Conservation (phyloP, 2,329 filamentous ascomycete species). For the Hymenoscyphus infarciens region DNA sequence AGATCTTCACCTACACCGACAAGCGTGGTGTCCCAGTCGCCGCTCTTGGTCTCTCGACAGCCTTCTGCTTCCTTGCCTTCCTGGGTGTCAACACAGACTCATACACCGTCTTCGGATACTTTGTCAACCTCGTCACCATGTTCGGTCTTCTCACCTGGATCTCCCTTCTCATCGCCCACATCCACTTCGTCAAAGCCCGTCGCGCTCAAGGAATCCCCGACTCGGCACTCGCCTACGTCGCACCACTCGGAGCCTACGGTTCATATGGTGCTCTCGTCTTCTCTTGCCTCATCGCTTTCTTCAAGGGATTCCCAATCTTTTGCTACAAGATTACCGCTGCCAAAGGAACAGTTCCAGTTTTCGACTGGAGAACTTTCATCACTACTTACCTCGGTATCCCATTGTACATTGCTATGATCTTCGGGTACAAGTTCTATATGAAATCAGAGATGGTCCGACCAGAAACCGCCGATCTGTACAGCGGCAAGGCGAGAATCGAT, state of each 20-base stretch:
- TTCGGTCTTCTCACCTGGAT: constrained; percentile 35
- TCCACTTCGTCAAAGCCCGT: constrained; percentile 62
- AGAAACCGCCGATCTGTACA: constrained; percentile 50
- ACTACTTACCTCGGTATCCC: constrained; percentile 62
- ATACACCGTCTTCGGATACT: constrained; percentile 65
- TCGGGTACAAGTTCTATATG: constrained; percentile 49
- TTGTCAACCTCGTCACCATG: constrained; percentile 58
- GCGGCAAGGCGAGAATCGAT: constrained; percentile 57
- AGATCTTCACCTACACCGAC: constrained; percentile 52
- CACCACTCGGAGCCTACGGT: constrained; percentile 68
- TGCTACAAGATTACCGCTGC: constrained; percentile 56
- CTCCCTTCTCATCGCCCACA: constrained; percentile 63
- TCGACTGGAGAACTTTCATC: constrained; percentile 63
- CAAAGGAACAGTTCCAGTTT: constrained; percentile 43
- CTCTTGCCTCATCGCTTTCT: constrained; percentile 70
- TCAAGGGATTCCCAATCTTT: constrained; percentile 73
- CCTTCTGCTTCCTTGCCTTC: constrained; percentile 64
- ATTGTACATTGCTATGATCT: constrained; percentile 56
- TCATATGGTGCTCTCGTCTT: constrained; percentile 65
- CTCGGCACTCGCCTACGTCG: constrained; percentile 57
- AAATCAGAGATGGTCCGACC: constrained; percentile 45
- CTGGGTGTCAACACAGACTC: constrained; percentile 59
- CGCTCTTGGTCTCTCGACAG: constrained; percentile 41
- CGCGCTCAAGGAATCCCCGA: constrained; percentile 56
- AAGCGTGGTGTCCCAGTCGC: constrained; percentile 51